These are phyloP conservation scores for Eustoma russellianum DNA, from an alignment of 257 asterid genomes.

Conservation along the genomic window DNA sequence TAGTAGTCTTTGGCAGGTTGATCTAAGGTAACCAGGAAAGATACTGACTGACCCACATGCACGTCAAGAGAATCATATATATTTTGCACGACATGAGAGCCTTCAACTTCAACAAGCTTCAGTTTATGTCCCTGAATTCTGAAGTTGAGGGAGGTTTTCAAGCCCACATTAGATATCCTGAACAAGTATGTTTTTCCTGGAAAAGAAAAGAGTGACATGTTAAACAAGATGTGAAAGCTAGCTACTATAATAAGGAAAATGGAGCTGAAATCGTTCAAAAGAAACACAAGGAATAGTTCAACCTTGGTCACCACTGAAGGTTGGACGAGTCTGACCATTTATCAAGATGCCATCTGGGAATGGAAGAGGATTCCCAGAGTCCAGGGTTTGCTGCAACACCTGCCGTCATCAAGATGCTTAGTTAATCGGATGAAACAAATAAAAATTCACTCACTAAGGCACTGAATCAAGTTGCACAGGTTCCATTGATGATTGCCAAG, in stretches of 20 bases:
- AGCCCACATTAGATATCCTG: constrained; percentile 77
- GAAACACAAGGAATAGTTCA: background rate
- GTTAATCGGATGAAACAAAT: too few relatives aligned
- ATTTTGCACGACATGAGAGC: constrained; percentile 82
- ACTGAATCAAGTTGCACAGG: too few relatives aligned
- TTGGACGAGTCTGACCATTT: constrained; percentile 50
- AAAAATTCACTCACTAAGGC: too few relatives aligned
- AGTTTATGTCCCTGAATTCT: constrained; percentile 81
- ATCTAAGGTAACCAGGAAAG: constrained; percentile 66
- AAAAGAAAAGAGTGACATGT: background rate
- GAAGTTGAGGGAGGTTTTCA: constrained; percentile 62
- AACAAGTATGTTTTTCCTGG: constrained; percentile 89
- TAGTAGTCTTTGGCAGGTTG: constrained; percentile 76
- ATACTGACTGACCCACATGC: constrained; percentile 77
- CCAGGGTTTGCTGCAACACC: constrained; percentile 67
- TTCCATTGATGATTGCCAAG: too few relatives aligned
- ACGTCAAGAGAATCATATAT: constrained; percentile 63
- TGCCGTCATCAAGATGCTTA: constrained; percentile 19
- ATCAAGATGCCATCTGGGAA: constrained; percentile 76
- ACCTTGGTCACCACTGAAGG: constrained; percentile 82
- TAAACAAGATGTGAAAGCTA: too few relatives aligned
- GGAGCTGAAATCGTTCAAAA: too few relatives aligned
- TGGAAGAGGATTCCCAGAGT: constrained; percentile 69
- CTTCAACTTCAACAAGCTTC: constrained; percentile 92
- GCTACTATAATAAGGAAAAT: too few relatives aligned